Percentiles rank a stretch among this genome's conserved stretches.
phyloP scores from a whole-genome alignment of 2,329 filamentous ascomycete genomes.

The Nemania sp. region DNA sequence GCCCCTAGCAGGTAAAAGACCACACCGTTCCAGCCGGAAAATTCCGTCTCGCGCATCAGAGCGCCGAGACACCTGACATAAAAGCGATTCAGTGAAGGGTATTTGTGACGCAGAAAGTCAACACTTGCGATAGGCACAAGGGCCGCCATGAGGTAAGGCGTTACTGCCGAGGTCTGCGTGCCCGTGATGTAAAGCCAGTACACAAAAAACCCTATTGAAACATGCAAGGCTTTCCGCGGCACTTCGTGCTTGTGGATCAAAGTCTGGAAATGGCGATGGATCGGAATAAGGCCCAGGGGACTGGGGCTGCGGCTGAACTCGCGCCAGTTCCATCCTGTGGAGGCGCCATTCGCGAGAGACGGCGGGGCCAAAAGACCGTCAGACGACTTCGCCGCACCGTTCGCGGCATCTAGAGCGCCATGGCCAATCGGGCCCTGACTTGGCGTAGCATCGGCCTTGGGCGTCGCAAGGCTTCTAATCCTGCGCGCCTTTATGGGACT shows the following conservation, averaged over 20 bases:
- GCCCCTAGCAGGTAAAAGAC: constrained; percentile 95
- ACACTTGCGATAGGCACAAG: constrained; percentile 82
- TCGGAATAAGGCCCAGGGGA: constrained; percentile 90
- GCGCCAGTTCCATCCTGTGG: constrained; percentile 73
- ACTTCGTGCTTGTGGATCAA: constrained; percentile 98
- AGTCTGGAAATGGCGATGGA: constrained; percentile 87
- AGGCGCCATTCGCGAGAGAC: constrained; percentile 49
- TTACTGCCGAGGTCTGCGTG: constrained; percentile 75
- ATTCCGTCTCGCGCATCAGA: constrained; percentile 96
- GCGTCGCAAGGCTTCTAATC: constrained; percentile 57
- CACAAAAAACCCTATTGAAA: constrained; percentile 95
- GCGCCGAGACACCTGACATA: constrained; percentile 87
- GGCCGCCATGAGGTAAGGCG: constrained; percentile 79
- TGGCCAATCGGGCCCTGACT: constrained; percentile 40
- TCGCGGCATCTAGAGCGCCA: constrained; percentile 28
- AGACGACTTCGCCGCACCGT: constrained; percentile 36
- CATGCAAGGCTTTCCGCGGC: constrained; percentile 88
- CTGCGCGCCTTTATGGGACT: constrained; percentile 64
- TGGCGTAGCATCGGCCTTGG: constrained; percentile 44
- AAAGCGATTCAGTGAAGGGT: constrained; percentile 77
- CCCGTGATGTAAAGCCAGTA: constrained; percentile 83
- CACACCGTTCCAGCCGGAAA: constrained; percentile 91
- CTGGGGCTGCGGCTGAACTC: constrained; percentile 91
- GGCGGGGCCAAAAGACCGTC: constrained; percentile 76
- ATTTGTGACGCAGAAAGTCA: constrained; percentile 83